Conservation (phyloP, 192 early-diverging fungal genomes). For the Linnemannia elongata region DNA sequence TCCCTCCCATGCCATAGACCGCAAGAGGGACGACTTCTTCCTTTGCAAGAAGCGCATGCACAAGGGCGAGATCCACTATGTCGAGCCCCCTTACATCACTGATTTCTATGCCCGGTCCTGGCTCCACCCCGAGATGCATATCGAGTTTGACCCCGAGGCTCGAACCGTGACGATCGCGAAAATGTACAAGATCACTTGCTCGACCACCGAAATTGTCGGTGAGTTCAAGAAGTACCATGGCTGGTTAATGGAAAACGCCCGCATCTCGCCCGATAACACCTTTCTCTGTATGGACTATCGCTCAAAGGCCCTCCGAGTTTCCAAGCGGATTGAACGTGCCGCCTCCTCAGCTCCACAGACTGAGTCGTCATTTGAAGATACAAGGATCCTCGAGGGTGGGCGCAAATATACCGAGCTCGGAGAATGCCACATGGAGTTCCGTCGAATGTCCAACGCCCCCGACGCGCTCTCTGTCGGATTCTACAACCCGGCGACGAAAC, state of each 20-base stretch:
- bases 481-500: constrained; percentile 42
- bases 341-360: not conserved
- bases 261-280: constrained; percentile 42
- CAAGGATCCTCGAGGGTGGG: constrained; percentile 13
- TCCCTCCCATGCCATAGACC: constrained; percentile 30
- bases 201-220: constrained; percentile 22
- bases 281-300: constrained; percentile 48
- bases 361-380: not conserved
- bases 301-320: constrained; percentile 24
- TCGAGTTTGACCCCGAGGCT: constrained; percentile 28
- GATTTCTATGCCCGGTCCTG: constrained; percentile 48
- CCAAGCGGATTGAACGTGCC: constrained; percentile 18
- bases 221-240: constrained; percentile 30
- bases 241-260: constrained; percentile 27
- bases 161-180: constrained; percentile 22
- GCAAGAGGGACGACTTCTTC: constrained; percentile 40
- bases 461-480: constrained; percentile 41
- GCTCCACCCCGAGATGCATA: constrained; percentile 43
- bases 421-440: constrained; percentile 46
- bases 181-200: constrained; percentile 49
- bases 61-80: constrained; percentile 33
- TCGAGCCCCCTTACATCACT: constrained; percentile 36
- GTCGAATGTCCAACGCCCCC: constrained; percentile 42
- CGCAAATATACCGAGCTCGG: constrained; percentile 36
- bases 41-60: constrained; percentile 27